Percentiles rank a stretch among this genome's conserved stretches.
Evolutionary conservation across 768 basidiomycete genomes (phyloP).

Genomic region (Grammothele lineata): DNA sequence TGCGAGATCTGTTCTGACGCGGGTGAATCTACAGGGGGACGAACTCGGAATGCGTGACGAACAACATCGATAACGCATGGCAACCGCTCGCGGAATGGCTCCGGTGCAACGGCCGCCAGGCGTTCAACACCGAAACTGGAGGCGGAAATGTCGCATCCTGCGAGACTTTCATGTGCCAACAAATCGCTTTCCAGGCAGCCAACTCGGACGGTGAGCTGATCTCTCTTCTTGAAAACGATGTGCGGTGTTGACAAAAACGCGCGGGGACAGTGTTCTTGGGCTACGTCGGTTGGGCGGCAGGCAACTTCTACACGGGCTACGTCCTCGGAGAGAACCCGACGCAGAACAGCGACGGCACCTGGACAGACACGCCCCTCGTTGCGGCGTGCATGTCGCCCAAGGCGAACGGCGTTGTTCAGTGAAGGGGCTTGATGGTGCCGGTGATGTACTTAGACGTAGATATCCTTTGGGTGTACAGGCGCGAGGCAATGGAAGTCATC

Average conservation of each 20-base stretch:
- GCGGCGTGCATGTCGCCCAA: slow-evolving; percentile 12
- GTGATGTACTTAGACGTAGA: too few relatives aligned
- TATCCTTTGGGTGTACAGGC: too few relatives aligned
- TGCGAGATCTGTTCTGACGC: background rate
- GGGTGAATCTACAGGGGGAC: background rate
- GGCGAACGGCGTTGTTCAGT: background rate
- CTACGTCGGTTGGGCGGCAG: slow-evolving; percentile 51
- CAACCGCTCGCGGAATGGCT: slow-evolving; percentile 39
- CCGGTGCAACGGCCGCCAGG: slow-evolving; percentile 39
- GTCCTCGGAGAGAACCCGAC: slow-evolving; percentile 43
- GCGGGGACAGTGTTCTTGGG: slow-evolving; percentile 40
- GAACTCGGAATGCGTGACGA: slow-evolving; percentile 23
- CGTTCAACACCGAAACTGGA: slow-evolving; percentile 41
- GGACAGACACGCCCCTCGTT: slow-evolving; percentile 36
- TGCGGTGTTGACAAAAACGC: too few relatives aligned
- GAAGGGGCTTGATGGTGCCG: too few relatives aligned
- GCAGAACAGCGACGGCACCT: slow-evolving; percentile 33
- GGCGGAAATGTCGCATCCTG: slow-evolving; percentile 37
- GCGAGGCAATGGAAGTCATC: too few relatives aligned
- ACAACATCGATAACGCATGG: slow-evolving; percentile 41
- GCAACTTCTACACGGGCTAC: slow-evolving; percentile 47
- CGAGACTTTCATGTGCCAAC: slow-evolving; percentile 27
- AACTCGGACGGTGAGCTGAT: slow-evolving; percentile 13
- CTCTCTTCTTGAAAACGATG: too few relatives aligned
- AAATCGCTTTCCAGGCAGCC: slow-evolving; percentile 15